These are phyloP conservation scores for Cutaneotrichosporon sp. DNA, from an alignment of 1,284 basidiomycete species.

Conservation along the genomic window DNA sequence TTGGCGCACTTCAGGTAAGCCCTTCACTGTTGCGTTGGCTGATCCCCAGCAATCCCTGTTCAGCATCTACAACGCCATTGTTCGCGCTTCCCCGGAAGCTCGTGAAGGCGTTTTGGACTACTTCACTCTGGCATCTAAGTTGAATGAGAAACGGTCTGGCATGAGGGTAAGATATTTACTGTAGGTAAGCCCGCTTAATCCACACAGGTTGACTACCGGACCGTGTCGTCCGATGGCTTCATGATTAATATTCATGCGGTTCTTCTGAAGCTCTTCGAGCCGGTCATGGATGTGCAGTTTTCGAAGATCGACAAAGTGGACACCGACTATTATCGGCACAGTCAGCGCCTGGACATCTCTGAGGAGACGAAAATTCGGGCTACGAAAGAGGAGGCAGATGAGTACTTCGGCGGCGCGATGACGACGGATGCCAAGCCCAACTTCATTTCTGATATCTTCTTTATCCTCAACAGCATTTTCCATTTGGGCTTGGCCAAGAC, in stretches of 20 bases:
- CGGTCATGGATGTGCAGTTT: constrained; percentile 89
- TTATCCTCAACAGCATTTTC: constrained; percentile 73
- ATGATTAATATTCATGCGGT: constrained; percentile 86
- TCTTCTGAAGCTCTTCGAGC: constrained; percentile 83
- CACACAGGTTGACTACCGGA: constrained; percentile 75
- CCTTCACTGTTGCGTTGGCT: background rate
- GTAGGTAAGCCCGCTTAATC: too few species aligned
- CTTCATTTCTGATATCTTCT: constrained; percentile 96
- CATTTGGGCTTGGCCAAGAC: constrained; percentile 81
- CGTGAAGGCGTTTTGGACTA: constrained; percentile 81
- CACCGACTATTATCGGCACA: constrained; percentile 68
- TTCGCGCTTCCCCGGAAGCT: constrained; percentile 72
- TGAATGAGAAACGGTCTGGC: constrained; percentile 82
- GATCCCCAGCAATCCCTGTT: constrained; percentile 56
- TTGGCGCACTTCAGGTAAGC: constrained; percentile 71
- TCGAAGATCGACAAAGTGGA: constrained; percentile 95
- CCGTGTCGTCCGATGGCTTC: constrained; percentile 86
- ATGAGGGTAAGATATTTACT: constrained; percentile 69
- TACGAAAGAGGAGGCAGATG: constrained; percentile 69
- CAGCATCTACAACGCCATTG: constrained; percentile 79
- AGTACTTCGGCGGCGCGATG: constrained; percentile 61
- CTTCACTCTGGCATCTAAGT: constrained; percentile 65
- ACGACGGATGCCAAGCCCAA: constrained; percentile 52
- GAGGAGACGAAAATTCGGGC: constrained; percentile 92
- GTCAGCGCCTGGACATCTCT: constrained; percentile 64